These are phyloP conservation scores for Pinus tabuliformis DNA, from an alignment of 75 land plant species.

Conservation along the genomic window DNA sequence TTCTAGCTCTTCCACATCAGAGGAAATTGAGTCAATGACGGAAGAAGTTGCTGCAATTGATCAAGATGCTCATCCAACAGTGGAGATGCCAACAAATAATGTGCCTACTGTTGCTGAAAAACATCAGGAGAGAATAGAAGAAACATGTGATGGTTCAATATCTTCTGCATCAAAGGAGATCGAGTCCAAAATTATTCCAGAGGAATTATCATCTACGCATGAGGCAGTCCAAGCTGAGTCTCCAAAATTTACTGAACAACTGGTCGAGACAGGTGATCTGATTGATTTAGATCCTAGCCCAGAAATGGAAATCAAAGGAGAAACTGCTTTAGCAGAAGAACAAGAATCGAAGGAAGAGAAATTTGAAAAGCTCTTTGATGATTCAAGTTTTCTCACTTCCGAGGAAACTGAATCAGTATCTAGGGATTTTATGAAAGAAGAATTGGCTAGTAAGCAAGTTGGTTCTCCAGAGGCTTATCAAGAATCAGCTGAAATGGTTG, in stretches of 20 bases:
- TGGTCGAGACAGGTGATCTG: background rate
- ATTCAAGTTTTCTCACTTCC: background rate
- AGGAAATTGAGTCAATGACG: background rate
- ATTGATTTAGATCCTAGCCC: background rate
- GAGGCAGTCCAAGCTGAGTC: background rate
- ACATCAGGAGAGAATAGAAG: background rate
- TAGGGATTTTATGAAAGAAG: background rate
- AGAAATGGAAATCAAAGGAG: background rate
- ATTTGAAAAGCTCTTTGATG: background rate
- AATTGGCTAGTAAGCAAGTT: background rate
- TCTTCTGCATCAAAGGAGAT: background rate
- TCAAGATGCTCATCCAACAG: background rate
- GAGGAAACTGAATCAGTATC: conserved; percentile 6
- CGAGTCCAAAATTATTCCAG: background rate
- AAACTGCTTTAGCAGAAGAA: background rate
- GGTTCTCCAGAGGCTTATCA: background rate
- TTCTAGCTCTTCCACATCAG: conserved; percentile 6
- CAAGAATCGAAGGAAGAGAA: background rate
- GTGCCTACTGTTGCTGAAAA: background rate
- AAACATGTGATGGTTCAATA: background rate
- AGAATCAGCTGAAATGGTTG: conserved; percentile 5
- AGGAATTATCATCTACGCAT: background rate
- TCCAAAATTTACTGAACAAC: background rate
- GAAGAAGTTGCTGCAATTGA: background rate
- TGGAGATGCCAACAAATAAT: background rate